Base-by-base conservation (phyloP, 164 flowering plant species). In the Macadamia integrifolia region DNA sequence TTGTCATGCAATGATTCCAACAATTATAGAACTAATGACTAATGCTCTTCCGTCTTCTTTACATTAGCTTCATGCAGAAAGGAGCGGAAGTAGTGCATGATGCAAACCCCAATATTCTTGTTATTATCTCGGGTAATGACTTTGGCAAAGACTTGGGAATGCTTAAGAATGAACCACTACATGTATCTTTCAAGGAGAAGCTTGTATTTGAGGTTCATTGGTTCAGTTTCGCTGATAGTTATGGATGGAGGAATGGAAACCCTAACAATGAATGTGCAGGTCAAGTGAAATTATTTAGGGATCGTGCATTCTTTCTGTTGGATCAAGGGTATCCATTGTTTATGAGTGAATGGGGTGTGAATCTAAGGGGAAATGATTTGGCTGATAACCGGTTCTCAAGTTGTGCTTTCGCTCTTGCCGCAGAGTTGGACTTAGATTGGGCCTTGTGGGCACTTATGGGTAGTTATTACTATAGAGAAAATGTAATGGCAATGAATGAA, bases 21-120 rank as follows among this genome's bases (percentile, higher is more conserved):
- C 23, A 0, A 23, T 5, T 5, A 35, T 35, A 2, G 40, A 35
- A 35, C 5, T 35, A 5, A 35, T 5, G 5, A 35, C 5, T 35
- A 35, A 35, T 35, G 40, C 5, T 35, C 40, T 35, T 35, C 40
- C 40, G 0, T 46, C 50, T 49, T 17, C 53, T 11, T n/a, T 35
- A 35, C 40, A 2, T 35, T 57, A 43, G 88, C 91, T 89, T 82
- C 80, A 90, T 90, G 98, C 87, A 82, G 67, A 59, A 59, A 77
- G 97, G 98, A 61, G 98, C 95, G 1, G 98, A 90, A 78, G 88
- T 91, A 44, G 93, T 90, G 67, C 97, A 93, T 68, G 64, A 85
- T 8, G 91, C 92, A 3, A 93, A 93, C 72, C 91, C 95, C 4
- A 57, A 89, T 44, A 76, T 87, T 67, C 83, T 93, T 0, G 85